phyloP scores from a whole-genome alignment of 2,329 filamentous ascomycete genomes.

The Didymella segeticola region DNA sequence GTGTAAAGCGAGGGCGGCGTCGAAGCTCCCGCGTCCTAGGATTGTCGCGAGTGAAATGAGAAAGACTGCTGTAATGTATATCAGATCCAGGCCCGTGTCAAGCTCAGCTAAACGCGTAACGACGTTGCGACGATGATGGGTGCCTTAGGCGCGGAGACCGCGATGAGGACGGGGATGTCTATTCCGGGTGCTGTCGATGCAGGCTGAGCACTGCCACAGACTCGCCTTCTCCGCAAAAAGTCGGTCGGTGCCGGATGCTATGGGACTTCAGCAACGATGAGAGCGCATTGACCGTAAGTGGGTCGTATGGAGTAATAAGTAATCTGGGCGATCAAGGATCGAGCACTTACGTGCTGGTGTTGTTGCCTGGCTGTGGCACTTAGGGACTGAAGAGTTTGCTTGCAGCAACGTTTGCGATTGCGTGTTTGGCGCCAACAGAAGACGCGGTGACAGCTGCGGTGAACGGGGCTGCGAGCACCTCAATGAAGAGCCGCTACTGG shows the following conservation, averaged over 20 bases:
- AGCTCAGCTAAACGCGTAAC: background rate
- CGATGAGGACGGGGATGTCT: constrained; percentile 3
- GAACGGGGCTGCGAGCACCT: constrained; percentile 5
- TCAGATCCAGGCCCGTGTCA: background rate
- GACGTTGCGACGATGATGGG: background rate
- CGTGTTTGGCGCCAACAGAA: background rate
- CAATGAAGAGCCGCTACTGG: constrained; percentile 10
- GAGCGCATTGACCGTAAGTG: background rate
- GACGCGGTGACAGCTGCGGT: constrained; percentile 1
- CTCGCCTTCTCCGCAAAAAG: constrained; percentile 4
- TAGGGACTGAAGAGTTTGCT: background rate
- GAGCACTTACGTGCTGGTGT: background rate
- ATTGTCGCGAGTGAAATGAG: background rate
- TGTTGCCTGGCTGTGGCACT: constrained; percentile 1
- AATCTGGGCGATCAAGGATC: background rate
- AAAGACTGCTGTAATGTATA: constrained; percentile 4
- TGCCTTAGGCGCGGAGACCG: background rate
- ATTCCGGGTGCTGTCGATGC: background rate
- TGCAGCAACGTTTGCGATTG: background rate
- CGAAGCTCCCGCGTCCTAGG: background rate
- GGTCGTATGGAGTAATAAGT: background rate
- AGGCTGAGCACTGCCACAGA: constrained; percentile 11
- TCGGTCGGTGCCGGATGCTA: background rate
- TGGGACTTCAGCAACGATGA: background rate
- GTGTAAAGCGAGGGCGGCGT: background rate